Percentiles rank a stretch among this genome's conserved stretches.
Evolutionary conservation across 1,284 basidiomycete species (phyloP).

Genomic region (Fomitopsis betulina): DNA sequence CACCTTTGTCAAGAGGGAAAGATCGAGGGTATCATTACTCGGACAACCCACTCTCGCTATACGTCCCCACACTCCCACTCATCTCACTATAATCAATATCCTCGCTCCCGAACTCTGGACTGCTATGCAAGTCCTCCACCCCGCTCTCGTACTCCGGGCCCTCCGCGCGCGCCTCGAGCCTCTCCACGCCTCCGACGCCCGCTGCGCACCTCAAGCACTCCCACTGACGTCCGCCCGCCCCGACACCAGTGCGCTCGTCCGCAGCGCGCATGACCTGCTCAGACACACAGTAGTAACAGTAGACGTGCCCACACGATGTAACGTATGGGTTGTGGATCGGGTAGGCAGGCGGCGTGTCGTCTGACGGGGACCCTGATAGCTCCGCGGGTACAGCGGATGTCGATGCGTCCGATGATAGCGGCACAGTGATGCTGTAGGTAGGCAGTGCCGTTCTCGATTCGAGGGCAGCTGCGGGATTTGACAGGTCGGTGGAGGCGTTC

Average conservation of each 20-base stretch:
- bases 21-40: slow-evolving; percentile 12
- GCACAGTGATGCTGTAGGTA: slow-evolving; percentile 11
- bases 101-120: slow-evolving; percentile 26
- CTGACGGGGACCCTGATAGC: slow-evolving; percentile 3
- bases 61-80: slow-evolving; percentile 32
- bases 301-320: slow-evolving; percentile 75
- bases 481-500: slow-evolving; percentile 57
- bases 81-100: slow-evolving; percentile 27
- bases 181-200: slow-evolving; percentile 51
- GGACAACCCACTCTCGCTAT: slow-evolving; percentile 40
- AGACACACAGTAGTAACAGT: slow-evolving; percentile 86
- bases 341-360: slow-evolving; percentile 45
- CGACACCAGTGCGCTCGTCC: slow-evolving; percentile 54
- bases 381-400: slow-evolving; percentile 2
- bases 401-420: not conserved
- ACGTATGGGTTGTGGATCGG: slow-evolving; percentile 71
- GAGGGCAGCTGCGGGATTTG: slow-evolving; percentile 49
- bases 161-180: slow-evolving; percentile 37
- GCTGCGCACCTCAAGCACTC: slow-evolving; percentile 76
- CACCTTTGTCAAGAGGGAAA: too few relatives aligned
- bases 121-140: slow-evolving; percentile 16
- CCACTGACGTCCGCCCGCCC: slow-evolving; percentile 48
- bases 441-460: slow-evolving; percentile 30
- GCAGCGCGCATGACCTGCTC: slow-evolving; percentile 72
- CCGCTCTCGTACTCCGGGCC: slow-evolving; percentile 25